Evolutionary conservation across 129 eudicot genomes (phyloP), one percentile per base, ranked within the genome.

Genomic region (Dittrichia graveolens): DNA sequence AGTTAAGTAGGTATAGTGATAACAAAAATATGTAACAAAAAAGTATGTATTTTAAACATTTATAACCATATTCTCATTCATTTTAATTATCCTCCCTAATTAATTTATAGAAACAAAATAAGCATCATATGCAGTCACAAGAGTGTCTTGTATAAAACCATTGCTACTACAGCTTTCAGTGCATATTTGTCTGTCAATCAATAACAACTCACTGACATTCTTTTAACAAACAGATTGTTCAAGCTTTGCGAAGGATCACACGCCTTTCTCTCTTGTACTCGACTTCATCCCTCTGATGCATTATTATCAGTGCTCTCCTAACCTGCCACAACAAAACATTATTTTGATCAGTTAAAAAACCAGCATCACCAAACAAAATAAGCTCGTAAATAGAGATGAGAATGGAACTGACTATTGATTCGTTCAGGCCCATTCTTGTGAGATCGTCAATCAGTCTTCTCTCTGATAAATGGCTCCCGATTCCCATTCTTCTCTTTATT

Each of bases 231-330:
- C 64, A 72, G 4, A n/a, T 34, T 44, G 78, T 9, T 81, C 78
- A 91, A 56, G 95, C 89, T 83, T 95, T 95, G 3, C 97, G 85
- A 52, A 83, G 76, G 69, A 95, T 86, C 7, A 88, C 81, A 53
- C 99, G 86, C 74, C 95, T 81, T 74, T 91, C 97, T 73, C 95
- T 84, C 80, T 88, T 90, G 84, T 95, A 95, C 74, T 95, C 99
- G 11, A 95, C 97, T 78, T 95, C 99, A 7, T 95, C 99, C 76
- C 99, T 79, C 63, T 86, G 99, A 69, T 91, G 96, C 99, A 95
- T 95, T 14, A 91, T 85, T 70, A 95, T 55, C 79, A 95, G 70
- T 6, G 99, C 99, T 82, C 99, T 90, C 81, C 99, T 82, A 8
- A 93, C 89, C 98, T 90, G 95, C 61, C 65, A 73, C 39, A 67